A percentile compares a stretch with the other conserved stretches of the same genome.
Conservation (phyloP, 2,329 filamentous ascomycete species). For the Colletotrichum camelliae region DNA sequence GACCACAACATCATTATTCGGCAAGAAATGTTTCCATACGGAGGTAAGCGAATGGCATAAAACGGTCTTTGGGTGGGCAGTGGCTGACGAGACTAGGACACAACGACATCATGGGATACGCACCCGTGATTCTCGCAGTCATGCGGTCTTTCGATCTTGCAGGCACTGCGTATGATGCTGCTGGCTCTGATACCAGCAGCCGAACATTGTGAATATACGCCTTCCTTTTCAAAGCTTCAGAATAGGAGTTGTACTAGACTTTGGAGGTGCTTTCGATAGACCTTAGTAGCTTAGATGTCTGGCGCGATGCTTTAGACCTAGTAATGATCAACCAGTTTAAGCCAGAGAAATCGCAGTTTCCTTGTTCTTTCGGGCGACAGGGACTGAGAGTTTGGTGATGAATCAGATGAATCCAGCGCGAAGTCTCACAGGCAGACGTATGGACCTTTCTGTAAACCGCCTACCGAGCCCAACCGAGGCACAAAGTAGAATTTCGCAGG, state of each 20-base stretch:
- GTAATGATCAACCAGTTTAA: not conserved
- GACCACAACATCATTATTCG: constrained; percentile 54
- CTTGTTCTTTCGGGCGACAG: not conserved
- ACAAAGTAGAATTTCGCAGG: not conserved
- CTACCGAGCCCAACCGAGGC: not conserved
- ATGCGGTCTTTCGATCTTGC: constrained; percentile 65
- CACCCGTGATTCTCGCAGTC: constrained; percentile 67
- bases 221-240: not conserved
- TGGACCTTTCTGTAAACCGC: not conserved
- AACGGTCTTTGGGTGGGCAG: not conserved
- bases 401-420: not conserved
- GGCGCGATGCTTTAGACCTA: not conserved
- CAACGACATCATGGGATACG: constrained; percentile 71
- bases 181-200: constrained; percentile 3
- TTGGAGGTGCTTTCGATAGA: not conserved
- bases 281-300: not conserved
- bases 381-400: not conserved
- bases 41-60: constrained; percentile 48
- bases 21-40: constrained; percentile 60
- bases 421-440: not conserved
- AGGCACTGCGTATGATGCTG: constrained; percentile 23
- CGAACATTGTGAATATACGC: not conserved
- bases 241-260: not conserved
- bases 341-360: not conserved
- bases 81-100: constrained; percentile 57